These are phyloP conservation scores for Mycena olivaceomarginata DNA, from an alignment of 768 basidiomycete species.

Conservation along the genomic window DNA sequence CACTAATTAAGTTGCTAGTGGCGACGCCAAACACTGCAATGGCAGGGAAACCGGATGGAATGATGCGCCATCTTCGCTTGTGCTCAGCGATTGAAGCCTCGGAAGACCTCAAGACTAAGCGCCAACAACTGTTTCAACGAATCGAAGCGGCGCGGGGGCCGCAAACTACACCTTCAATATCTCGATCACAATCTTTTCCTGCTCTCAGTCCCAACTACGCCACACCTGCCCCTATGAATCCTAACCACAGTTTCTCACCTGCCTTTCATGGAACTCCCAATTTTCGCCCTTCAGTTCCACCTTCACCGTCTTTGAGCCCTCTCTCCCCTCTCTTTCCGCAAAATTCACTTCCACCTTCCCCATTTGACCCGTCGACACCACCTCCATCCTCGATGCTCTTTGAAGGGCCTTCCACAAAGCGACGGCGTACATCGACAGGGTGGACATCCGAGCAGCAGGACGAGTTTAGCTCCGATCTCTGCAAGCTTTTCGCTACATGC, in stretches of 20 bases:
- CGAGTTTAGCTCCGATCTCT: background rate
- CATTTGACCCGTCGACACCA: background rate
- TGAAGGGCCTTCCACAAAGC: background rate
- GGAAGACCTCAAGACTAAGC: background rate
- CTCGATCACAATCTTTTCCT: background rate
- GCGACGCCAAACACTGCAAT: background rate
- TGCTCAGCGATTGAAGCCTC: background rate
- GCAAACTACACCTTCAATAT: background rate
- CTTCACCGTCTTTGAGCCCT: background rate
- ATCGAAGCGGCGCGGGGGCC: background rate
- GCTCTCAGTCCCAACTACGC: background rate
- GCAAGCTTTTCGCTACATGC: background rate
- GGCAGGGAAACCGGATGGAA: background rate
- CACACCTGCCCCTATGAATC: background rate
- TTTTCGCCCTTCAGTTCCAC: background rate
- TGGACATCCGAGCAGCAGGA: slow-evolving; percentile 6
- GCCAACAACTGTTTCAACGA: background rate
- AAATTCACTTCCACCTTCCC: background rate
- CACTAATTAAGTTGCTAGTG: background rate
- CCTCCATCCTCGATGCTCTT: background rate
- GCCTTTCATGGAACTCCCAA: background rate
- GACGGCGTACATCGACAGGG: background rate
- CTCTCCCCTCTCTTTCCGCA: background rate
- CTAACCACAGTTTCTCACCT: background rate
- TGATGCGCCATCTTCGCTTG: background rate